Conservation (phyloP, 2,329 filamentous ascomycete species). For the Trichophyton equinum region DNA sequence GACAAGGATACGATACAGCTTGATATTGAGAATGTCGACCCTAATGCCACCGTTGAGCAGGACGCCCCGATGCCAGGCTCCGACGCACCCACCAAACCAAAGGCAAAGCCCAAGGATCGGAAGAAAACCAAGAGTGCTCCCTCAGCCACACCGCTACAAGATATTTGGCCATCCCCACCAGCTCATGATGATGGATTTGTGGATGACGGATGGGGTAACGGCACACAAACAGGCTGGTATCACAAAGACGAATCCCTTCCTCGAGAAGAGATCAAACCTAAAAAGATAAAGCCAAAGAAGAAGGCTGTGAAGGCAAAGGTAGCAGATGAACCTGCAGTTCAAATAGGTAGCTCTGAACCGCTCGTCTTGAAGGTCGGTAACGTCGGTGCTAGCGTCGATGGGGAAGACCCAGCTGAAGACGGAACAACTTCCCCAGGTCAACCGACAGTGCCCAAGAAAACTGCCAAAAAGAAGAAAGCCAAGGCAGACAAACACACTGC, state of each 20-base stretch:
- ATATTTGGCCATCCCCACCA: neutral
- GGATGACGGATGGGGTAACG: neutral
- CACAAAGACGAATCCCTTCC: neutral
- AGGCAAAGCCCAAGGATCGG: neutral
- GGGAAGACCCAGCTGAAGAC: neutral
- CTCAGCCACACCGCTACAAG: neutral
- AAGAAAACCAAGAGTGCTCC: neutral
- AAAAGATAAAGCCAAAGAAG: neutral
- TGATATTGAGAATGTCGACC: neutral
- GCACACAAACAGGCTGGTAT: neutral
- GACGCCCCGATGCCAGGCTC: neutral
- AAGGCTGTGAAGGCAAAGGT: neutral
- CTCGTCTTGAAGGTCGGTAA: neutral
- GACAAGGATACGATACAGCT: neutral
- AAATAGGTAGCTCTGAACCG: neutral
- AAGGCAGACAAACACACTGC: neutral
- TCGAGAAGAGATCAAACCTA: neutral
- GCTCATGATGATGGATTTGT: neutral
- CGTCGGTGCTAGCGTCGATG: neutral
- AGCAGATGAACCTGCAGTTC: neutral
- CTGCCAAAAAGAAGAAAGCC: constrained; percentile 2
- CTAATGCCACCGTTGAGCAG: neutral
- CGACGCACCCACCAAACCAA: neutral
- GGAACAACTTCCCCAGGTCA: neutral
- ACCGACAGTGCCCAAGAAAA: neutral